phyloP scores from a whole-genome alignment of 2,329 filamentous ascomycete species.

The Aspergillus bombycis region DNA sequence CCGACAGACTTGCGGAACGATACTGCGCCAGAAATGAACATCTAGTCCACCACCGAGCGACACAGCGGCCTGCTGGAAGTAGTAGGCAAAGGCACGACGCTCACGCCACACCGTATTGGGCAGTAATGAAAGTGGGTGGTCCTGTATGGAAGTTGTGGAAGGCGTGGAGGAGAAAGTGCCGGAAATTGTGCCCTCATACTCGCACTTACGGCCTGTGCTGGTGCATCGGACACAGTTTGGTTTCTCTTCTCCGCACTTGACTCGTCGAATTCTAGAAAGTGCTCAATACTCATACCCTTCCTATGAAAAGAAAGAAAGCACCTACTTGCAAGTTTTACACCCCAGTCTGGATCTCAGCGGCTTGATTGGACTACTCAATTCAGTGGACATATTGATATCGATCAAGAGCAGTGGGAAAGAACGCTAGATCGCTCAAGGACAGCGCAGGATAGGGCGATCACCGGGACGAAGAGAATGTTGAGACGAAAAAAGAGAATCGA shows the following conservation, averaged over 20 bases:
- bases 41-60: constrained; percentile 37
- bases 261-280: constrained; percentile 29
- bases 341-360: constrained; percentile 28
- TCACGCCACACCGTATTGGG: constrained; percentile 33
- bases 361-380: neutral
- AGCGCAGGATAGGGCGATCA: too few species aligned
- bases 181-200: constrained; percentile 27
- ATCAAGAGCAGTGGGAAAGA: neutral
- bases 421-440: neutral
- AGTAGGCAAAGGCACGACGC: constrained; percentile 41
- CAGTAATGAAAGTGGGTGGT: constrained; percentile 19
- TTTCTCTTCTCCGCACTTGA: constrained; percentile 42
- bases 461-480: neutral
- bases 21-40: constrained; percentile 35
- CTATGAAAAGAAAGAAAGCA: neutral
- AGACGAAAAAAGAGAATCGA: neutral
- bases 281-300: neutral
- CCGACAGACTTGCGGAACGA: constrained; percentile 38
- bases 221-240: constrained; percentile 36
- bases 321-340: constrained; percentile 37
- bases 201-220: constrained; percentile 36
- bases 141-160: constrained; percentile 2
- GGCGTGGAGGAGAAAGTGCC: neutral
- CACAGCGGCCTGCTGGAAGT: constrained; percentile 35
- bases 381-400: neutral